Evolutionary conservation across 164 flowering plant genomes (phyloP).

Genomic region (Taxillus chinensis): DNA sequence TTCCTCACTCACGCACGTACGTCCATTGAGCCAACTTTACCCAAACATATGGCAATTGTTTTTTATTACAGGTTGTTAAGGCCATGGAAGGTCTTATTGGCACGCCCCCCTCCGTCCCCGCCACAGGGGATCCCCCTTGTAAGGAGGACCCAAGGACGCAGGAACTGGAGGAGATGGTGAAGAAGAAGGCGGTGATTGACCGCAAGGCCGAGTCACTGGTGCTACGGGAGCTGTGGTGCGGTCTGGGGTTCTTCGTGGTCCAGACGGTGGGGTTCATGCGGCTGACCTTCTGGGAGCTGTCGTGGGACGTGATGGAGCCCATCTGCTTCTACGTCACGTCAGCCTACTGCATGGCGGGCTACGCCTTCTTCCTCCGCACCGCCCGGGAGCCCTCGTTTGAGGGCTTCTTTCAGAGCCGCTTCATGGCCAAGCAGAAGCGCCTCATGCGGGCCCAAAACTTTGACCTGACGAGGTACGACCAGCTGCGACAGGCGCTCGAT

Average conservation of each 20-base stretch:
- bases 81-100: slow-evolving; percentile 37
- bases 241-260: slow-evolving; percentile 39
- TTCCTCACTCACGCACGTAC: too few species aligned
- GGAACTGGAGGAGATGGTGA: slow-evolving; percentile 48
- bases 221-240: slow-evolving; percentile 47
- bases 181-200: slow-evolving; percentile 37
- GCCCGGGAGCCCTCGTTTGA: slow-evolving; percentile 66
- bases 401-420: slow-evolving; percentile 58
- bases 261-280: slow-evolving; percentile 72
- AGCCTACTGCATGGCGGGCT: slow-evolving; percentile 50
- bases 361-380: slow-evolving; percentile 61
- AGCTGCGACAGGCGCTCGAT: slow-evolving; percentile 27
- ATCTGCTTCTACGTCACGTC: slow-evolving; percentile 71
- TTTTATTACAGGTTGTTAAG: slow-evolving; percentile 49
- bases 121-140: not conserved
- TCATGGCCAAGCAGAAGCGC: slow-evolving; percentile 36
- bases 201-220: slow-evolving; percentile 35
- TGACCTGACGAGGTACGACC: slow-evolving; percentile 33
- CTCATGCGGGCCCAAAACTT: slow-evolving; percentile 35
- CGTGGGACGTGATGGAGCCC: slow-evolving; percentile 88
- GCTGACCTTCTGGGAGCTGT: slow-evolving; percentile 73
- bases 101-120: slow-evolving; percentile 8
- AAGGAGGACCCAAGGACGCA: slow-evolving; percentile 17
- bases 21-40: slow-evolving; percentile 14
- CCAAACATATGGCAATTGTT: slow-evolving; percentile 18